Base-by-base conservation (phyloP, 176 grass and related monocot species). In the Ananas comosus region DNA sequence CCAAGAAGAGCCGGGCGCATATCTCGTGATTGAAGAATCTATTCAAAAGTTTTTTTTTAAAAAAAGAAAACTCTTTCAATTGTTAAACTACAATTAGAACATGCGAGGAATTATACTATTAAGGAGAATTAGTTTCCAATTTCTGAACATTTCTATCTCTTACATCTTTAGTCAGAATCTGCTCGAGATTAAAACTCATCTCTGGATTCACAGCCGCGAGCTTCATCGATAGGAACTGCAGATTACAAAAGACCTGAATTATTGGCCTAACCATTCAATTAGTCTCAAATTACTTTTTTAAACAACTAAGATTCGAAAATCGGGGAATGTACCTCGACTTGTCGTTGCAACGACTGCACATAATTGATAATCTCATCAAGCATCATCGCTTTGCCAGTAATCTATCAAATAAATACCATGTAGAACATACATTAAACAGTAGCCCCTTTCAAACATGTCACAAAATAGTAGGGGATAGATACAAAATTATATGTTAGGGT, bases 331-430 rank as follows among this genome's bases (percentile, higher is more conserved):
- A 92, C 92, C 92, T 92, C 88, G n/a, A 96, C 81, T 73, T 96
- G 92, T 68, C 81, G 81, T 65, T 96, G 92, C 64, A 96, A 74
- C 19, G 92, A 96, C 70, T 96, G 92, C 72, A 96, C 92, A 42
- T 96, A 96, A 76, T 96, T 96, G 80, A 96, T 96, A 57, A 96
- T 96, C 79, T 96, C 92, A 87, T 96, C 92, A 74, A 96, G 92
- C 88, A 96, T 96, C 88, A 92, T 85, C 24, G 92, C 92, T 77
- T 96, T 96, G 65, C 92, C 88, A 70, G 83, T 92, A 29, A 89
- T 96, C 92, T 96, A 63, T 65, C 16, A 80, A 64, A 77, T 11
- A 74, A 58, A 51, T 10, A 58, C 68, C 73, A 63, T 70, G 50
- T 64, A 70, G 11, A 4, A 0, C 25, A 67, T 8, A 67, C 14